phyloP scores from a whole-genome alignment of 306 rosid species.

The Mimosa bimucronata region DNA sequence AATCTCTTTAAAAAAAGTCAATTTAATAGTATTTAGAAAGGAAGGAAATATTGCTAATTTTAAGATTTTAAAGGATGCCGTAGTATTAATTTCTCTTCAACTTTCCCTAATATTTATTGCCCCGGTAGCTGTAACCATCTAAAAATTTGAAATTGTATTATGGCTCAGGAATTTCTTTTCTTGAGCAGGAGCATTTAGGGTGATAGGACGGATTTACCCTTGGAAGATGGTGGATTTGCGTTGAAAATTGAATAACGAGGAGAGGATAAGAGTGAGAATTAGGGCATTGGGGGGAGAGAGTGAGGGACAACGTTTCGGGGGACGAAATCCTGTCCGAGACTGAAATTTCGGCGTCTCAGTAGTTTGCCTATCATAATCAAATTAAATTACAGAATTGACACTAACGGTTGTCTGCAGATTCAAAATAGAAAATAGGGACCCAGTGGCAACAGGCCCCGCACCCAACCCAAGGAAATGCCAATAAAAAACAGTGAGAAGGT shows the following conservation, averaged over 20 bases:
- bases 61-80: too few relatives aligned
- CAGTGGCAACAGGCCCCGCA: not conserved
- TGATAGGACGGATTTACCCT: slow-evolving; percentile 47
- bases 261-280: not conserved
- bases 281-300: not conserved
- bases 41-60: too few relatives aligned
- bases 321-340: slow-evolving; percentile 18
- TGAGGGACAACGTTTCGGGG: slow-evolving; percentile 25
- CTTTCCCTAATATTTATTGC: slow-evolving; percentile 10
- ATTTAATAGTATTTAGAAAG: too few relatives aligned
- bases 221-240: not conserved
- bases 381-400: slow-evolving; percentile 26
- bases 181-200: not conserved
- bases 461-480: not conserved
- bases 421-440: not conserved
- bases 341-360: slow-evolving; percentile 46
- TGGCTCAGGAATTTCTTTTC: not conserved
- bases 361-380: slow-evolving; percentile 12
- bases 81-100: too few relatives aligned
- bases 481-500: not conserved
- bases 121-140: slow-evolving; percentile 8
- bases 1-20: too few relatives aligned
- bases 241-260: not conserved
- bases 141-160: slow-evolving; percentile 13
- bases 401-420: slow-evolving; percentile 23